A percentile compares a stretch with the other conserved stretches of the same genome.
These are phyloP conservation scores for Rhazya stricta DNA, from an alignment of 257 asterid genomes.

Conservation along the genomic window DNA sequence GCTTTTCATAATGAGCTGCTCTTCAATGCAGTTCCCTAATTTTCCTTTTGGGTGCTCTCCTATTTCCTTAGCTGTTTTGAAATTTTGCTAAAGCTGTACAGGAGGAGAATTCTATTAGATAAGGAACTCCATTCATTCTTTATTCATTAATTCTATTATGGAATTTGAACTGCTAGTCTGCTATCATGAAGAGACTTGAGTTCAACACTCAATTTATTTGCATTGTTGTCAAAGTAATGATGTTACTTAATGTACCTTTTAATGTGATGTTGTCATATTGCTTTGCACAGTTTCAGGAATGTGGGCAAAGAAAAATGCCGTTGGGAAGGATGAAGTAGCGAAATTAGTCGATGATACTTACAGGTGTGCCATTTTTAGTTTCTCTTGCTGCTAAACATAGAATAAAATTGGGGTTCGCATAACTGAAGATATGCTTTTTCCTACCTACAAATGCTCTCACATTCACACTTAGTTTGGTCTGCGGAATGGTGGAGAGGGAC, in stretches of 20 bases:
- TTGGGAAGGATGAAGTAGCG: constrained; percentile 72
- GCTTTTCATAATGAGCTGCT: neutral
- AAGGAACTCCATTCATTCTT: neutral
- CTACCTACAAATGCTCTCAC: neutral
- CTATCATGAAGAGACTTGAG: neutral
- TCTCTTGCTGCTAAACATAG: constrained; percentile 2
- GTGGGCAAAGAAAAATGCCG: constrained; percentile 69
- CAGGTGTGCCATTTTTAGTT: constrained; percentile 41
- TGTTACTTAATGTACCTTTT: neutral
- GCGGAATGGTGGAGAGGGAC: no score
- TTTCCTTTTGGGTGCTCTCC: neutral
- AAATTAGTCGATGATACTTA: constrained; percentile 84
- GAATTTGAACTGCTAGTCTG: neutral
- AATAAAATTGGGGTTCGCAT: neutral
- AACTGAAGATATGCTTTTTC: neutral
- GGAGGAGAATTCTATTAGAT: neutral
- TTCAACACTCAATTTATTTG: neutral
- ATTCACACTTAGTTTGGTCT: no score
- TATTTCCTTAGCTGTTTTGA: neutral
- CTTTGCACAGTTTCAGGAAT: constrained; percentile 58
- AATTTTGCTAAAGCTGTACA: neutral
- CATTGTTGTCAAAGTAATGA: neutral
- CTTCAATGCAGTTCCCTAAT: neutral
- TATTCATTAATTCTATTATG: neutral
- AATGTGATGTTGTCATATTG: neutral